Percentiles rank a stretch among this genome's conserved stretches.
phyloP scores from a whole-genome alignment of 805 yeast genomes.

The Cephaloascus albidus region DNA sequence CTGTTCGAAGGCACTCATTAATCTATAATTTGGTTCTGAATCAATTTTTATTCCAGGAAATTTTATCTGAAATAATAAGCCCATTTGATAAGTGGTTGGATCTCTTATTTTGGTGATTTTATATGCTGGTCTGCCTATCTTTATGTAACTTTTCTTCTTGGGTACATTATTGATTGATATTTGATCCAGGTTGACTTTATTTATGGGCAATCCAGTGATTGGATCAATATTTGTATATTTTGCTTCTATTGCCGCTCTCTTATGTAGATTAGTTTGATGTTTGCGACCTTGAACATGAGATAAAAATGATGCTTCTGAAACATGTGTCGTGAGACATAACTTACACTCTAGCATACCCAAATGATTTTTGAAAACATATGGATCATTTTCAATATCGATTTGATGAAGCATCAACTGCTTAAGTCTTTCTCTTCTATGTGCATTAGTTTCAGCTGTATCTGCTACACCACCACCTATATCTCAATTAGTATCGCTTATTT shows the following conservation, averaged over 20 bases:
- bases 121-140: conserved; percentile 69
- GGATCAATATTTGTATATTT: conserved; percentile 1
- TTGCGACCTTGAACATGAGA: conserved; percentile 80
- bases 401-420: conserved; percentile 45
- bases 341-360: conserved; percentile 81
- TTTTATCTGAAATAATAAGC: conserved; percentile 56
- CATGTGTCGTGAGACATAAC: conserved; percentile 76
- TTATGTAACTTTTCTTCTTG: conserved; percentile 35
- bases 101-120: conserved; percentile 63
- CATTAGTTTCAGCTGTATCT: conserved; percentile 57
- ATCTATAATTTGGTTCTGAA: conserved; percentile 53
- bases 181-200: conserved; percentile 7
- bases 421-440: conserved; percentile 59
- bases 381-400: conserved; percentile 53
- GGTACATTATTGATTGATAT: conserved; percentile 25
- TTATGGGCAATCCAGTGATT: background rate
- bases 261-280: conserved; percentile 66
- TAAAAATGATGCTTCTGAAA: conserved; percentile 69
- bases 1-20: conserved; percentile 75
- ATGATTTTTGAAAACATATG: conserved; percentile 77
- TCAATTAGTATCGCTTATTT: too few species aligned
- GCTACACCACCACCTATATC: conserved; percentile 74
- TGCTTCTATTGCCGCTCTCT: conserved; percentile 31
- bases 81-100: conserved; percentile 45
- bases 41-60: conserved; percentile 37